phyloP scores from a whole-genome alignment of 305 asterid genomes.

The Fraxinus floribunda region DNA sequence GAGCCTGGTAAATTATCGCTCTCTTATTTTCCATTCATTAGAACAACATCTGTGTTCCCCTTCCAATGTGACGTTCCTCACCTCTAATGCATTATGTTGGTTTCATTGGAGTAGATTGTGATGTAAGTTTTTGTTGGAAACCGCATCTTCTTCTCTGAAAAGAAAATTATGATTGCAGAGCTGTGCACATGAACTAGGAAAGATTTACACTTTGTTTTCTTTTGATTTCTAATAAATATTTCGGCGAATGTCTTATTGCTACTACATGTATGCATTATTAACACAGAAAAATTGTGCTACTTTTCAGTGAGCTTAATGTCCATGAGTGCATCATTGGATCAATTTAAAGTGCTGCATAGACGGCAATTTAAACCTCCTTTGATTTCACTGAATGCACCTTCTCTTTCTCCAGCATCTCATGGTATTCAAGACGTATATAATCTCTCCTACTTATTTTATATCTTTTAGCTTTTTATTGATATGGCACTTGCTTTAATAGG shows the following conservation, averaged over 20 bases:
- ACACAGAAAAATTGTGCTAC: constrained; percentile 11
- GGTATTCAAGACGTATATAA: constrained; percentile 42
- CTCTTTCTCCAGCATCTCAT: constrained; percentile 56
- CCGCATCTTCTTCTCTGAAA: neutral
- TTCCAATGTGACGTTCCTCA: neutral
- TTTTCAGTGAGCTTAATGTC: constrained; percentile 53
- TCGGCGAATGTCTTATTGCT: neutral
- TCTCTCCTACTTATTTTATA: constrained; percentile 1
- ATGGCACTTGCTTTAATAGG: constrained; percentile 38
- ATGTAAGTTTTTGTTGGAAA: neutral
- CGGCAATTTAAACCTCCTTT: constrained; percentile 36
- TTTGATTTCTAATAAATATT: neutral
- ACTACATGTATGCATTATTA: constrained; percentile 8
- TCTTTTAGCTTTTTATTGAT: constrained; percentile 32
- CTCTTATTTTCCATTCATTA: constrained; percentile 2
- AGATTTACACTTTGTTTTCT: neutral
- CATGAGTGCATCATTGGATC: constrained; percentile 42
- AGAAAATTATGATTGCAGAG: neutral
- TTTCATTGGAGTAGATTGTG: neutral
- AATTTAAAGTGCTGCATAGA: constrained; percentile 37
- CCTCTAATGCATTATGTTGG: neutral
- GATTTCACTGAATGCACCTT: constrained; percentile 48
- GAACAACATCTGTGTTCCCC: neutral
- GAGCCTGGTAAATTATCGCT: constrained; percentile 45
- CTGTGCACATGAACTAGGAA: neutral